Base-by-base conservation (phyloP, 495 filamentous ascomycete species). In the Lophiostoma macrostomum region DNA sequence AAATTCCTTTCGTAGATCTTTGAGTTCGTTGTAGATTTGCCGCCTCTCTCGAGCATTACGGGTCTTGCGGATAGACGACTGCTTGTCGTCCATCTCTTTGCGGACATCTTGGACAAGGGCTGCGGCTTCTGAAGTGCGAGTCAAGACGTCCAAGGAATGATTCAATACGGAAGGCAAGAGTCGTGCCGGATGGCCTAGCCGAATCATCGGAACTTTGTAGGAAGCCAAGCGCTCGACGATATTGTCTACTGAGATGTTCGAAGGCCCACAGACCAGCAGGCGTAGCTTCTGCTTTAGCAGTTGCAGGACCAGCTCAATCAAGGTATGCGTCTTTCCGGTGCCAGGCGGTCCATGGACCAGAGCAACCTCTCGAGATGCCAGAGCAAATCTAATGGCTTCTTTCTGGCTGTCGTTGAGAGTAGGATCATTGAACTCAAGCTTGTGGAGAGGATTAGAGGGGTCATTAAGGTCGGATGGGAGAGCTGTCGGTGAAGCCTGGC, bases 191-290 rank as follows among this genome's bases (percentile, higher is more conserved):
- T 97, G 93, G 0, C 93, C 93, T 0, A 98, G 80, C 0, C 93
- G 86, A 50, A 97, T 79, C 46, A 96, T 86, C 0, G 91, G 87
- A 1, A 97, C 76, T 56, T 86, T 86, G 53, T 87, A 85, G 0
- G 87, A 83, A 0, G 90, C 78, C 0, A 97, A 78, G 8, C 94
- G 81, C 70, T 97, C 91, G n/a, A 96, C 90, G 52, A 99, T 96
- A 64, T 99, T 99, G 73, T 99, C 93, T 1, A 97, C 93, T 0
- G 88, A 91, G 42, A 99, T 89, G 65, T 99, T 99, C 8, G 88
- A 94, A 0, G 93, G 93, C 0, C 93, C 93, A 65, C 93, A 99
- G 16, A 99, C 91, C 2, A 99, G 78, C 13, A 97, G 71, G 1
- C 90, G 80, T 34, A 80, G 77, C 12, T 84, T 81, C 4, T 78